Evolutionary conservation across 2,329 filamentous ascomycete species (phyloP).

Genomic region (Talaromyces rugulosus): DNA sequence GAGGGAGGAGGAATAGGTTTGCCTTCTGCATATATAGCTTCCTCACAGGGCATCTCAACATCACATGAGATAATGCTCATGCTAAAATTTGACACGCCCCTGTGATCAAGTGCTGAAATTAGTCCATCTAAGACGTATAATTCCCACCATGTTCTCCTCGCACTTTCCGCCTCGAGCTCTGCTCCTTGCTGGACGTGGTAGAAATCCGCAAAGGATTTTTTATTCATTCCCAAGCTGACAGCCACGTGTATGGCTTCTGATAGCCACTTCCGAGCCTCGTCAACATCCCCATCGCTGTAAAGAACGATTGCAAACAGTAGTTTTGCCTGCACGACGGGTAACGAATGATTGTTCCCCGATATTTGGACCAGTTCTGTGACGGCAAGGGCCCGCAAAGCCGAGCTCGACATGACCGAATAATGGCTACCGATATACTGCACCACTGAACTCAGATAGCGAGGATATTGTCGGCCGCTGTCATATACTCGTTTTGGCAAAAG

Average conservation of each 20-base stretch:
- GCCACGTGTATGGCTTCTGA: constrained; percentile 35
- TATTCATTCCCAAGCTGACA: constrained; percentile 5
- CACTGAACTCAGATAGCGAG: constrained; percentile 6
- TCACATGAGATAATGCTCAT: constrained; percentile 63
- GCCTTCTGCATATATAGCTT: constrained; percentile 50
- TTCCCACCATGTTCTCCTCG: constrained; percentile 81
- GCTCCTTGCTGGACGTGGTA: not conserved
- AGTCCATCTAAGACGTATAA: constrained; percentile 71
- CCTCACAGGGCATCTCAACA: constrained; percentile 70
- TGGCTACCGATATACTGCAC: constrained; percentile 11
- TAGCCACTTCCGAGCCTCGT: constrained; percentile 4
- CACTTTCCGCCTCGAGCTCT: constrained; percentile 54
- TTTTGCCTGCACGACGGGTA: constrained; percentile 7
- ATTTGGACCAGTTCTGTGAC: not conserved
- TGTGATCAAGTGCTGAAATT: constrained; percentile 54
- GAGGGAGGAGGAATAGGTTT: not conserved
- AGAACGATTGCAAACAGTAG: constrained; percentile 9
- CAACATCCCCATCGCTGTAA: constrained; percentile 6
- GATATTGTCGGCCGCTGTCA: constrained; percentile 5
- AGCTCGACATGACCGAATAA: constrained; percentile 7
- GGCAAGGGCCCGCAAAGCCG: not conserved
- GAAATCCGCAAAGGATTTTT: constrained; percentile 3
- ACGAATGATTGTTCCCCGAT: not conserved
- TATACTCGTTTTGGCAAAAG: constrained; percentile 8
- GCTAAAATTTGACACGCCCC: constrained; percentile 43